phyloP scores from a whole-genome alignment of 2,329 filamentous ascomycete genomes.

The Lizonia empirigonia region DNA sequence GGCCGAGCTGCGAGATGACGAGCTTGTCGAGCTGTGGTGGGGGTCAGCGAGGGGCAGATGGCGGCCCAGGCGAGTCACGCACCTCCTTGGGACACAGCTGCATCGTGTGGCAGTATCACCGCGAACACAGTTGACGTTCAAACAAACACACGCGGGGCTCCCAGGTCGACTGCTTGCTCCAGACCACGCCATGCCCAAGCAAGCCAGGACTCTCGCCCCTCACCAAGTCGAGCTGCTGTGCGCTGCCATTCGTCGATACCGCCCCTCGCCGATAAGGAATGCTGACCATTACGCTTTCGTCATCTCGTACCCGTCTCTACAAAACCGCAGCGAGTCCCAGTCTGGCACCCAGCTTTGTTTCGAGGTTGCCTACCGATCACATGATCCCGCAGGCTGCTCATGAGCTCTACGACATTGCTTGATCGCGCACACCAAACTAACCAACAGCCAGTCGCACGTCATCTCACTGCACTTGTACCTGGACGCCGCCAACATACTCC shows the following conservation, averaged over 20 bases:
- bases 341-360: no score
- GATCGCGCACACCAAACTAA: no score
- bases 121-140: background rate
- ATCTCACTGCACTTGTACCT: background rate
- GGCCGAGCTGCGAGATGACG: constrained; percentile 84
- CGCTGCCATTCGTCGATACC: constrained; percentile 9
- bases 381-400: no score
- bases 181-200: constrained; percentile 4
- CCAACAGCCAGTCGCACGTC: background rate
- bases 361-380: no score
- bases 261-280: background rate
- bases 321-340: background rate
- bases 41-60: constrained; percentile 29
- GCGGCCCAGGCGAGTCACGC: constrained; percentile 17
- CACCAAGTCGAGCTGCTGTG: background rate
- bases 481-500: background rate
- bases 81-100: constrained; percentile 49
- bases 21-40: constrained; percentile 86
- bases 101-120: constrained; percentile 30
- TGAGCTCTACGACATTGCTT: no score
- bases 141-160: background rate
- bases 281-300: constrained; percentile 9
- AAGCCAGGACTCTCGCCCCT: constrained; percentile 5
- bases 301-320: background rate
- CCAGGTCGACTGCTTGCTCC: background rate